Evolutionary conservation across 768 basidiomycete genomes (phyloP).

Genomic region (Coprinopsis cinerea): DNA sequence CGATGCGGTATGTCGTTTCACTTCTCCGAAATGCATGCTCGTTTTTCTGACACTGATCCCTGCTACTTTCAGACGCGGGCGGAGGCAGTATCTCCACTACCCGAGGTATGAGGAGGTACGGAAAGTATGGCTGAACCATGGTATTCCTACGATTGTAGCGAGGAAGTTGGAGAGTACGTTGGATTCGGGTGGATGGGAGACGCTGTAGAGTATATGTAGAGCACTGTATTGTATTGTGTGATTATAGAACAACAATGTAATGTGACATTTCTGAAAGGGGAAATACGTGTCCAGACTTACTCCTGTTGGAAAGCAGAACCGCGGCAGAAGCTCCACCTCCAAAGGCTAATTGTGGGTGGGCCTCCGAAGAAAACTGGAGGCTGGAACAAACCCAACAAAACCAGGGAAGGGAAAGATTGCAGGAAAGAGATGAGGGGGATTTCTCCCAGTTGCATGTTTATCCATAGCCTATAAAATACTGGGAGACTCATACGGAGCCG

Average conservation of each 20-base stretch:
- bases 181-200: slow-evolving; percentile 94
- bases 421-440: too few relatives aligned
- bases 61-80: slow-evolving; percentile 57
- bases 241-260: background rate
- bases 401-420: too few relatives aligned
- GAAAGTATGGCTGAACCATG: slow-evolving; percentile 85
- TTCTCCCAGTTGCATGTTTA: too few relatives aligned
- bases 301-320: too few relatives aligned
- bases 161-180: slow-evolving; percentile 81
- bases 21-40: background rate
- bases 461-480: too few relatives aligned
- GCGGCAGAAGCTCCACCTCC: too few relatives aligned
- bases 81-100: slow-evolving; percentile 80
- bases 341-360: too few relatives aligned
- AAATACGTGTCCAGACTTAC: too few relatives aligned
- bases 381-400: too few relatives aligned
- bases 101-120: slow-evolving; percentile 89
- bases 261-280: background rate
- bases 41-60: slow-evolving; percentile 1
- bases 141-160: slow-evolving; percentile 85
- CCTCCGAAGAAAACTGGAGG: too few relatives aligned
- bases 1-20: slow-evolving; percentile 64
- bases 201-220: slow-evolving; percentile 36
- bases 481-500: too few relatives aligned
- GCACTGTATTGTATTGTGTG: background rate